Evolutionary conservation across 257 asterid species (phyloP).

Genomic region (Voacanga thouarsii): DNA sequence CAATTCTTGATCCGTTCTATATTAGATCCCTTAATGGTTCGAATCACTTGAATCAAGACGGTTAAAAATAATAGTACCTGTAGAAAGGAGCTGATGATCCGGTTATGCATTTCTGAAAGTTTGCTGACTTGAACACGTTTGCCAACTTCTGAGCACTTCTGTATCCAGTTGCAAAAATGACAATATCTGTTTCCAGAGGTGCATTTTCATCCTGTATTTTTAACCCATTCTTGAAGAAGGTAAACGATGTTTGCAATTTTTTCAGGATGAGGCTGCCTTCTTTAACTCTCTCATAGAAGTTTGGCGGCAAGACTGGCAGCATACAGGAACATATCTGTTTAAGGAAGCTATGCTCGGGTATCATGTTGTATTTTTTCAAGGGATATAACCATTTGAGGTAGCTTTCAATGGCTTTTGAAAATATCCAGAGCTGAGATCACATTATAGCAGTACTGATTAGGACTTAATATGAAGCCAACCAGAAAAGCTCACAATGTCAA

Average conservation of each 20-base stretch:
- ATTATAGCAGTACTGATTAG: neutral
- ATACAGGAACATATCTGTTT: constrained; percentile 48
- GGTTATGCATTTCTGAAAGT: constrained; percentile 43
- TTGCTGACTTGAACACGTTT: constrained; percentile 33
- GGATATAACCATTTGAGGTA: constrained; percentile 63
- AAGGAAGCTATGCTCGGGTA: constrained; percentile 48
- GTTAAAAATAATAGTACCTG: constrained; percentile 27
- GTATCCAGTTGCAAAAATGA: constrained; percentile 60
- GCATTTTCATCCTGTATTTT: constrained; percentile 14
- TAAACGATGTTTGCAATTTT: constrained; percentile 17
- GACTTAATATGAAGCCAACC: neutral
- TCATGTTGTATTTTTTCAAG: constrained; percentile 39
- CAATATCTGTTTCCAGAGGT: constrained; percentile 36
- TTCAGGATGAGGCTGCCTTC: constrained; percentile 50
- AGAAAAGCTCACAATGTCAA: too few relatives aligned
- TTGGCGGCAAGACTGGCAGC: constrained; percentile 47
- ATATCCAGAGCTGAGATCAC: constrained; percentile 47
- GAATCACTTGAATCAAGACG: too few relatives aligned
- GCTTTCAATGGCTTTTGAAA: constrained; percentile 37
- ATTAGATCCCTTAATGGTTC: too few relatives aligned
- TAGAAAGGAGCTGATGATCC: constrained; percentile 55
- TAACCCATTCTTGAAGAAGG: constrained; percentile 40
- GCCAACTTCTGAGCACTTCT: constrained; percentile 48
- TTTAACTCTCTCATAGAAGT: constrained; percentile 41
- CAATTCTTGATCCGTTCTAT: neutral